Conservation (phyloP, 2,329 filamentous ascomycete species). For the Fusarium albosuccineum region DNA sequence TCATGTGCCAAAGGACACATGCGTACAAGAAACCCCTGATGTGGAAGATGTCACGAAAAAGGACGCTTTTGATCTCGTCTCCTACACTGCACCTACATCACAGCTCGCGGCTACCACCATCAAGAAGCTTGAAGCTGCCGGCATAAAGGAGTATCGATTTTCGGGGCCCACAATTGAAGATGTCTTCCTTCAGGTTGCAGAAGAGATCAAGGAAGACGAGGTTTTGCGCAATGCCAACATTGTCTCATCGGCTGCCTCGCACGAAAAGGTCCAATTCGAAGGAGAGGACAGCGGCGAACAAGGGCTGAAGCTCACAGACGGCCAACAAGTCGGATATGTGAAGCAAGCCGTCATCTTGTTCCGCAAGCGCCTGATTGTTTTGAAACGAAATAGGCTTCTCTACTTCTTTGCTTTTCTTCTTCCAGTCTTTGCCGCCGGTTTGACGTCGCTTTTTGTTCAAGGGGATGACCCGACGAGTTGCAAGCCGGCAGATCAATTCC, state of each 20-base stretch:
- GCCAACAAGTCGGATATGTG: constrained; percentile 75
- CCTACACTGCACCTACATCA: constrained; percentile 79
- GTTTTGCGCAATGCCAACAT: constrained; percentile 45
- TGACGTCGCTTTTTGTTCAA: constrained; percentile 82
- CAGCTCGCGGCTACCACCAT: constrained; percentile 79
- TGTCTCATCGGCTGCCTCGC: constrained; percentile 24
- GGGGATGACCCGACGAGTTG: constrained; percentile 66
- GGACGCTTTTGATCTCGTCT: constrained; percentile 76
- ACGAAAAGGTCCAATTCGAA: constrained; percentile 40
- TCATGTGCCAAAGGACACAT: constrained; percentile 73
- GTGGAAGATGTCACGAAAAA: constrained; percentile 70
- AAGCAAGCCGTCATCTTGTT: constrained; percentile 82
- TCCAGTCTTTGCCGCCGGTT: constrained; percentile 81
- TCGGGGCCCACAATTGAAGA: constrained; percentile 93
- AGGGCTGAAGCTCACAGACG: constrained; percentile 72
- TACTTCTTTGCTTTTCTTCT: constrained; percentile 81
- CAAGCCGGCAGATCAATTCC: constrained; percentile 61
- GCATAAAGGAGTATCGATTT: constrained; percentile 83
- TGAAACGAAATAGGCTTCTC: constrained; percentile 83
- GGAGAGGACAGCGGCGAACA: constrained; percentile 47
- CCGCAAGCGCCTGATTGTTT: constrained; percentile 80
- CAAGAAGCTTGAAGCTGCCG: constrained; percentile 72
- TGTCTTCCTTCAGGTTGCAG: constrained; percentile 87
- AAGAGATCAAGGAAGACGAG: constrained; percentile 76
- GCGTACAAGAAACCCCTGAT: constrained; percentile 60